Conservation (phyloP, 805 yeast species). For the Metschnikowia orientalis region DNA sequence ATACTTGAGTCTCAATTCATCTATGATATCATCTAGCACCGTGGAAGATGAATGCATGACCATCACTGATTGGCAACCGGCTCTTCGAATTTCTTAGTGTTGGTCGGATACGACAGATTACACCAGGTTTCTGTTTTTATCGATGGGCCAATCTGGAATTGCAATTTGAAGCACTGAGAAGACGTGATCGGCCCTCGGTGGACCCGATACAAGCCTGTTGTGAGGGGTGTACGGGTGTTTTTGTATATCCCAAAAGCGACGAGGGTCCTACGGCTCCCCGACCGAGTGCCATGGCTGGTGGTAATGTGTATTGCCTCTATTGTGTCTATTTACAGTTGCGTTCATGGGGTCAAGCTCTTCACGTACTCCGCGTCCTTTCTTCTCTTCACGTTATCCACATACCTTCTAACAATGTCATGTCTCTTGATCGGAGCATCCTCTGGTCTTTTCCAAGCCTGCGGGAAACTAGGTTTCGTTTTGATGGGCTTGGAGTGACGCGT, state of each 20-base stretch:
- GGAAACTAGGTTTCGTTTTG: constrained; percentile 50
- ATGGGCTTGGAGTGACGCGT: constrained; percentile 57
- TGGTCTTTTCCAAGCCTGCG: constrained; percentile 68
- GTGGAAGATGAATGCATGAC: constrained; percentile 33
- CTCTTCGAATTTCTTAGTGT: too few species aligned
- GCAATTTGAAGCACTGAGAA: too few species aligned
- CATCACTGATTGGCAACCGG: constrained; percentile 5
- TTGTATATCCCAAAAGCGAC: too few species aligned
- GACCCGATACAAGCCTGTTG: too few species aligned
- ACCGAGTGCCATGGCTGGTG: too few species aligned
- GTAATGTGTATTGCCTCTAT: too few species aligned
- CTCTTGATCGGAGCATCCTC: constrained; percentile 60
- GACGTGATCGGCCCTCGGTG: too few species aligned
- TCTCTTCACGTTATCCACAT: constrained; percentile 31
- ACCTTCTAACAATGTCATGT: constrained; percentile 30
- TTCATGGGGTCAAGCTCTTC: constrained; percentile 14
- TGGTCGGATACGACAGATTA: too few species aligned
- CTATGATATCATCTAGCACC: constrained; percentile 47
- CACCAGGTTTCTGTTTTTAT: too few species aligned
- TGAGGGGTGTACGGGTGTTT: too few species aligned
- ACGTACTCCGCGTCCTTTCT: constrained; percentile 32
- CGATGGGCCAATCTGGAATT: too few species aligned
- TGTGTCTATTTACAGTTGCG: constrained; percentile 2
- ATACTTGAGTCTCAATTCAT: constrained; percentile 49
- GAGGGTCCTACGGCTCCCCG: too few species aligned